Percentiles rank a stretch among this genome's conserved stretches.
Evolutionary conservation across 140 eudicot genomes (phyloP).

Genomic region (Bidens hawaiensis): DNA sequence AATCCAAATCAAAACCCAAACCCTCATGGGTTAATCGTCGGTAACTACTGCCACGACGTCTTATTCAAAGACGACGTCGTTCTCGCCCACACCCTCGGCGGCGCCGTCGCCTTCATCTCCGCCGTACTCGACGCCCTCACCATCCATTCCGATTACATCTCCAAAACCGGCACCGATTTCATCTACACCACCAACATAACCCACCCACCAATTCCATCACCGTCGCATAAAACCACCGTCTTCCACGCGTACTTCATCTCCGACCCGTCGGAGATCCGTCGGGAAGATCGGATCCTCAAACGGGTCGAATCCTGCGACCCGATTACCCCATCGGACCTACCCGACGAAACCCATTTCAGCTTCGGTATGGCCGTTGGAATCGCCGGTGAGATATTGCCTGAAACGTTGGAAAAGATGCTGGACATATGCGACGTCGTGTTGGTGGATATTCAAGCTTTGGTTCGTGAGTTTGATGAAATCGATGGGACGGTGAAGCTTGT

Average conservation of each 20-base stretch:
- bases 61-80: conserved; percentile 57
- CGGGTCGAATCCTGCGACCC: conserved; percentile 56
- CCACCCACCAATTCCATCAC: conserved; percentile 39
- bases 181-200: conserved; percentile 25
- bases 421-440: conserved; percentile 65
- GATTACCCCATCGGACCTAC: conserved; percentile 54
- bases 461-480: conserved; percentile 53
- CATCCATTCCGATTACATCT: conserved; percentile 41
- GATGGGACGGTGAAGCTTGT: conserved; percentile 71
- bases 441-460: conserved; percentile 76
- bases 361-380: conserved; percentile 91
- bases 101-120: conserved; percentile 86
- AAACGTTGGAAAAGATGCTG: conserved; percentile 64
- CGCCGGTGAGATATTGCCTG: conserved; percentile 71
- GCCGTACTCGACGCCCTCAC: conserved; percentile 52
- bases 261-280: conserved; percentile 29
- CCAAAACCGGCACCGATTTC: conserved; percentile 74
- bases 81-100: conserved; percentile 80
- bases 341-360: conserved; percentile 28
- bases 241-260: conserved; percentile 75
- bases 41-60: conserved; percentile 91
- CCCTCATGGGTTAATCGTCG: conserved; percentile 53
- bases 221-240: conserved; percentile 42
- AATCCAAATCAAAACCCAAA: conserved; percentile 9
- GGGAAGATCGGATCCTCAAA: conserved; percentile 65